Base-by-base conservation (phyloP, 352 stramenopile genomes). In the Phytophthora lateralis region DNA sequence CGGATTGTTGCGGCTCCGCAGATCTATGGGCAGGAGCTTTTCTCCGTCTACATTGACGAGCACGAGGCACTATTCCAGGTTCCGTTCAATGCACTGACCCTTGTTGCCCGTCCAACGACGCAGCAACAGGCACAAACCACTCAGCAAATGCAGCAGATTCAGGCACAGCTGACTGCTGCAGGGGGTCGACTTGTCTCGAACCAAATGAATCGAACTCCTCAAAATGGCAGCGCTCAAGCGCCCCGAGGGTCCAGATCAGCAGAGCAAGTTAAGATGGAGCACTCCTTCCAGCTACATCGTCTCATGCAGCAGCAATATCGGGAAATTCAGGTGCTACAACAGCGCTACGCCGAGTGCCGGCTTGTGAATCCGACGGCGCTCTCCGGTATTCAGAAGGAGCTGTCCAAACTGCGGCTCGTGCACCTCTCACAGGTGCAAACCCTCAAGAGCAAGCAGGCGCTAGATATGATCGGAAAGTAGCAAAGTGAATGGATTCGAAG, bases 241-340 rank as follows among this genome's bases (percentile, higher is more conserved):
- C 20, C 53, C 15, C 69, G 56, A 42, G 49, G 62, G 12, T 69
- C 69, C 5, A 76, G 68, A 46, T 68, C 59, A 15, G 43, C 63
- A 18, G 81, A 93, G 47, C 76, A 90, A 45, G 78, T 92, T 43
- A 95, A 95, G 69, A 85, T 92, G 64, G 86, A 95, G 65, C 83
- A 95, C 57, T 93, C 86, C 6, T 91, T 92, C 60, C 86, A 95
- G 63, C 62, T 95, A 39, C 86, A 95, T 60, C 84, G 86, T 0
- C 71, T 95, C 32, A 95, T 95, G 84, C 86, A 95, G 58, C 81
- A 95, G 46, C 86, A 95, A 68, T 95, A 92, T 52, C 82, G 84
- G 29, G 86, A 95, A 64, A 95, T 95, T 45, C 86, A 95, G 38
- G 80, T 91, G 7, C 58, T 95, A 21, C 86, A 95, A 70, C 85